A percentile compares a stretch with the other conserved stretches of the same genome.
These are phyloP conservation scores for Aspergillus luchuensis DNA, from an alignment of 2,329 filamentous ascomycete genomes.

Conservation along the genomic window DNA sequence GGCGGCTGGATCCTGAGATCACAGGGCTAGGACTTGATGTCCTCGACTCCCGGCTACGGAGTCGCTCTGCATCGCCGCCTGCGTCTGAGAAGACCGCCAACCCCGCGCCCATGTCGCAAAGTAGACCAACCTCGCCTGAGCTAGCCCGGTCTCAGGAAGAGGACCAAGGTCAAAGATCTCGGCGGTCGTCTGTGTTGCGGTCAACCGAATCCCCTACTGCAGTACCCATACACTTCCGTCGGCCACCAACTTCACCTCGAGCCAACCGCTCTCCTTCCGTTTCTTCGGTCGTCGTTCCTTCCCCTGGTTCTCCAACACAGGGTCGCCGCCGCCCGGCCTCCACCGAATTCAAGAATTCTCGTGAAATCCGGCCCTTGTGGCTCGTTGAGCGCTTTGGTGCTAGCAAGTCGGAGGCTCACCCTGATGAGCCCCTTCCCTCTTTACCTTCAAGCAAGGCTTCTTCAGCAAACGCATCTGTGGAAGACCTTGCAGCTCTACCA, in stretches of 20 bases:
- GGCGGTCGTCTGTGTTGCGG: slow-evolving; percentile 33
- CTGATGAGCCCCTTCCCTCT: slow-evolving; percentile 50
- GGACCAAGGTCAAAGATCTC: slow-evolving; percentile 22
- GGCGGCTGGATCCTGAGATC: slow-evolving; percentile 31
- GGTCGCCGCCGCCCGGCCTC: slow-evolving; percentile 51
- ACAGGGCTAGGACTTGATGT: slow-evolving; percentile 25
- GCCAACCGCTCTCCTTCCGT: slow-evolving; percentile 45
- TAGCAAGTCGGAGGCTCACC: slow-evolving; percentile 43
- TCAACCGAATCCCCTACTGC: slow-evolving; percentile 53
- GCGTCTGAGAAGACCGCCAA: slow-evolving; percentile 32
- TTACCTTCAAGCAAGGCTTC: slow-evolving; percentile 55
- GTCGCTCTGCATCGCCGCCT: slow-evolving; percentile 39
- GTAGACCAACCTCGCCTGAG: slow-evolving; percentile 38
- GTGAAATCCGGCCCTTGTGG: slow-evolving; percentile 79
- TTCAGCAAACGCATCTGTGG: slow-evolving; percentile 50
- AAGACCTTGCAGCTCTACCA: slow-evolving; percentile 38
- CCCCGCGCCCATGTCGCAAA: slow-evolving; percentile 33
- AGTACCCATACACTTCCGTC: slow-evolving; percentile 59
- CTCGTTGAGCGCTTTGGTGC: slow-evolving; percentile 68
- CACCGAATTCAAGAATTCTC: slow-evolving; percentile 55
- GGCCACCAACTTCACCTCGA: slow-evolving; percentile 51
- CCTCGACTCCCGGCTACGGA: slow-evolving; percentile 32
- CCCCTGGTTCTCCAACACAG: slow-evolving; percentile 47
- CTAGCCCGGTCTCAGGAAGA: slow-evolving; percentile 16
- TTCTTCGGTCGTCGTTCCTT: slow-evolving; percentile 38